Evolutionary conservation across 1,284 basidiomycete genomes (phyloP), one percentile per base, ranked within the genome.

Genomic region (Taiwanofungus camphoratus): DNA sequence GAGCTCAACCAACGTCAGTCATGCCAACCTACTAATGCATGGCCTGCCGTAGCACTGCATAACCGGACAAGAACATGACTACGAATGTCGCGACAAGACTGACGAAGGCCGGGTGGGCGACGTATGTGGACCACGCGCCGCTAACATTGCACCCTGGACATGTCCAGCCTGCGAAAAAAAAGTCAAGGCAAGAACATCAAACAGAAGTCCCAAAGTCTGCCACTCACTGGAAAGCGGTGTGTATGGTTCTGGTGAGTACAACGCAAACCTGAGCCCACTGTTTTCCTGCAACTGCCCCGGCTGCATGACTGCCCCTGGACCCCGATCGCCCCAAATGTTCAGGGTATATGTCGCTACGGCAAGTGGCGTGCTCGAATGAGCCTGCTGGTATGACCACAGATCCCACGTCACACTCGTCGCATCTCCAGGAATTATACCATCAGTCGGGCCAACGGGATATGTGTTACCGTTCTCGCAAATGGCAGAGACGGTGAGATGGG

Each of bases 391-490:
- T 37, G 74, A 69, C 55, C 76, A 92, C 2, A 85, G 67, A 62
- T 92, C 87, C 92, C 92, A 96, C 0, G 82, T 74, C 20, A 93
- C 77, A 37, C 67, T 62, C 18, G 85, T 87, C 9, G 83, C 79
- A 2, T 73, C 75, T 0, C 87, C 83, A 12, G 77, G 66, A n/a
- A 93, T 74, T 39, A 79, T 67, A 7, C 89, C 83, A 52, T 83
- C 66, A 2, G 84, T 79, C 0, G 89, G 87, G 0, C 90, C 91
- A 1, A 96, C 80, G 2, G 87, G 77, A 61, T 93, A 96, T 5
- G 89, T 92, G 64, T 88, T 86, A 5, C 87, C 87, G 59, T 93
- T 92, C 7, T 82, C 80, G 61, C 88, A 87, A 34, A 83, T 73
- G 18, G 92, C 93, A 36, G 79, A 76, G 48, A 95, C 71, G 8